Evolutionary conservation across 768 basidiomycete genomes (phyloP).

Genomic region (Hericium coralloides): DNA sequence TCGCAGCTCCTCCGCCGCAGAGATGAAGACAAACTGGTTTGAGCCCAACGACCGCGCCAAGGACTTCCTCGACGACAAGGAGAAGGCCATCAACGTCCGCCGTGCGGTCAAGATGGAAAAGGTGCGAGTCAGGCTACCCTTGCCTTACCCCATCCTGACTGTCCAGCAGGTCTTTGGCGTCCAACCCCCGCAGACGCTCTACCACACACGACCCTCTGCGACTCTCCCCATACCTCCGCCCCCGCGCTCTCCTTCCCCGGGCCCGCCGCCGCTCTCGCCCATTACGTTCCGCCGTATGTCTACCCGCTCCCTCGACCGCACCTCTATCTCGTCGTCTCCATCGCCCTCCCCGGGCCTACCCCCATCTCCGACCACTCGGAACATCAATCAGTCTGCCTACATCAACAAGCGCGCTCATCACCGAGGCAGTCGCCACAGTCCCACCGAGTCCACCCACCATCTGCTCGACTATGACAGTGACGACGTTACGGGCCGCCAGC

Average conservation of each 20-base stretch:
- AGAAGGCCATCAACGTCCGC: constrained; percentile 74
- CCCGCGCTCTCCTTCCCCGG: constrained; percentile 14
- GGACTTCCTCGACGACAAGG: constrained; percentile 60
- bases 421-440: constrained; percentile 28
- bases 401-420: constrained; percentile 18
- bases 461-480: constrained; percentile 27
- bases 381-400: constrained; percentile 45
- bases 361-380: constrained; percentile 20
- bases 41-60: constrained; percentile 54
- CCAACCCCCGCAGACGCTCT: constrained; percentile 72
- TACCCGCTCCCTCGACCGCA: constrained; percentile 4
- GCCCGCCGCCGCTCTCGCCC: constrained; percentile 8
- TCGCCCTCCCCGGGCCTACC: background rate
- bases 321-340: background rate
- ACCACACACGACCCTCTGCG: constrained; percentile 50
- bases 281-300: background rate
- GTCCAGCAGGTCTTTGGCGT: constrained; percentile 65
- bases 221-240: constrained; percentile 12
- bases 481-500: background rate
- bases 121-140: constrained; percentile 30
- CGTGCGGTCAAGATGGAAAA: constrained; percentile 85
- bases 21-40: constrained; percentile 38
- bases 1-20: constrained; percentile 45
- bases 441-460: constrained; percentile 52
- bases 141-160: background rate